A percentile compares a stretch with the other conserved stretches of the same genome.
Conservation (phyloP, 805 yeast genomes). For the Teunomyces panamensis region DNA sequence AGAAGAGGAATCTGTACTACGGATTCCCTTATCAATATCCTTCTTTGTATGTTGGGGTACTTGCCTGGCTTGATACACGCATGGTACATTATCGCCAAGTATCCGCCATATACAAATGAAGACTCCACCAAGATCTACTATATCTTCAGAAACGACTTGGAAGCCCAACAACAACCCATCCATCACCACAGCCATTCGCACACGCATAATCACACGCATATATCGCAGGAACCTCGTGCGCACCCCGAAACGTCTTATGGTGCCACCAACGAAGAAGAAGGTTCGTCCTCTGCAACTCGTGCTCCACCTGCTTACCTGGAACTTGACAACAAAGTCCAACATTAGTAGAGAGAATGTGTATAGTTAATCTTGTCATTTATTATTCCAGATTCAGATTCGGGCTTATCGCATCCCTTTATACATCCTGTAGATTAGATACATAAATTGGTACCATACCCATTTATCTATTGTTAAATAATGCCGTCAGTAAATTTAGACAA, state of each 20-base stretch:
- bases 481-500: too few relatives aligned
- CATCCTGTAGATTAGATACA: background rate
- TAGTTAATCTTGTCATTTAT: background rate
- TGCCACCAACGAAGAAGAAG: slow-evolving; percentile 19
- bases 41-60: slow-evolving; percentile 47
- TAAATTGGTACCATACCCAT: too few relatives aligned
- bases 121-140: slow-evolving; percentile 31
- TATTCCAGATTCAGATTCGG: background rate
- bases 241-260: slow-evolving; percentile 23
- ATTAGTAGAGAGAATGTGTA: background rate
- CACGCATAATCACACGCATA: slow-evolving; percentile 7
- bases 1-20: slow-evolving; percentile 59
- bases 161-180: slow-evolving; percentile 25
- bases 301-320: slow-evolving; percentile 35
- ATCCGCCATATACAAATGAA: slow-evolving; percentile 35
- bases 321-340: slow-evolving; percentile 16
- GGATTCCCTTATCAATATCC: slow-evolving; percentile 45
- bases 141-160: slow-evolving; percentile 35
- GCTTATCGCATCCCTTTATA: background rate
- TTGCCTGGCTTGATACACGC: slow-evolving; percentile 52
- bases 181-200: slow-evolving; percentile 18
- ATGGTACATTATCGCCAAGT: slow-evolving; percentile 47
- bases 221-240: slow-evolving; percentile 10
- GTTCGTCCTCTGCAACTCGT: slow-evolving; percentile 6
- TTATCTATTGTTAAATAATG: too few relatives aligned